These are phyloP conservation scores for Verbascum thapsus DNA, from an alignment of 257 asterid species.

Conservation along the genomic window DNA sequence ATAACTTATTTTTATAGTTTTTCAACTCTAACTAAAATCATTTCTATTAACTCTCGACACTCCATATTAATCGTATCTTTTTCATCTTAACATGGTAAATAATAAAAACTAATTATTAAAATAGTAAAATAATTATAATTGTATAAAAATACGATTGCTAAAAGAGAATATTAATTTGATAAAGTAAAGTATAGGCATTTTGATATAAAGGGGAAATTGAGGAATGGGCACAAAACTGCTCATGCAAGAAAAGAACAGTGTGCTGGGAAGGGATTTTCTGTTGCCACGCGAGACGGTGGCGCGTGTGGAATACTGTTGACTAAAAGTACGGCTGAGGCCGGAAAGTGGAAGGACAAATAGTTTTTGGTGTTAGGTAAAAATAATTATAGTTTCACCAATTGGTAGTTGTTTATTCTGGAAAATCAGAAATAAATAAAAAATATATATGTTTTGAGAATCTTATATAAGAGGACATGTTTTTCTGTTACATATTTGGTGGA, in stretches of 20 bases:
- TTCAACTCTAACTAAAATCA: no score
- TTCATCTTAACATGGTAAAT: no score
- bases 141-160: no score
- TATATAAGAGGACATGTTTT: slow-evolving; percentile 20
- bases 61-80: no score
- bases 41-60: no score
- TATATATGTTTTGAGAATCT: slow-evolving; percentile 28
- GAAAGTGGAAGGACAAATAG: no score
- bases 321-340: no score
- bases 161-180: neutral
- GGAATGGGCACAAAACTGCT: slow-evolving; percentile 21
- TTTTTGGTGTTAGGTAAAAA: neutral
- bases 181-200: neutral
- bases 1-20: no score
- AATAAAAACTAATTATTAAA: no score
- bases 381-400: neutral
- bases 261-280: slow-evolving; percentile 5
- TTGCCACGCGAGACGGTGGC: slow-evolving; percentile 19
- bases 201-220: neutral
- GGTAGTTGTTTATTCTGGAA: slow-evolving; percentile 25
- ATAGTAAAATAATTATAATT: no score
- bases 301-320: slow-evolving; percentile 16
- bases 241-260: slow-evolving; percentile 29
- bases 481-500: slow-evolving; percentile 31
- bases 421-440: neutral